Percentiles rank a stretch among this genome's conserved stretches.
Evolutionary conservation across 2,329 filamentous ascomycete genomes (phyloP).

Genomic region (Blastomyces gilchristii): DNA sequence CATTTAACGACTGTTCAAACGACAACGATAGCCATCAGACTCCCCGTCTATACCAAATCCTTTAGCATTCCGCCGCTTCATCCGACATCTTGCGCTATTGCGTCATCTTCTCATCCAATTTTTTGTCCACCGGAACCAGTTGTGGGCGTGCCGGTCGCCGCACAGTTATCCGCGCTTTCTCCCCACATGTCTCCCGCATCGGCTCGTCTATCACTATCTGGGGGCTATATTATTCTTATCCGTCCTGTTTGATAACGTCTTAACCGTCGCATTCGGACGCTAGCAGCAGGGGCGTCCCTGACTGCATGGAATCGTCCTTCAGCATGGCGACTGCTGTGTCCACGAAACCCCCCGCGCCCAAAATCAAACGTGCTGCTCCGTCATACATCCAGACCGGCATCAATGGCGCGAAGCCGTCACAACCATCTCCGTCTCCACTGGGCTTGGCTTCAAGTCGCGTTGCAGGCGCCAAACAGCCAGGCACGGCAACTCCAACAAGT

Average conservation of each 20-base stretch:
- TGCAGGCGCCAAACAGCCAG: constrained; percentile 44
- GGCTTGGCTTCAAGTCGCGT: constrained; percentile 44
- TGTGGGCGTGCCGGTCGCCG: constrained; percentile 20
- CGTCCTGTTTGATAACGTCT: constrained; percentile 10
- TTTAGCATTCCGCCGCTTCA: background rate
- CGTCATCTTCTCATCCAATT: background rate
- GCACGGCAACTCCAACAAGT: constrained; percentile 33
- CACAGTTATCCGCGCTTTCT: constrained; percentile 29
- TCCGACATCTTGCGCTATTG: background rate
- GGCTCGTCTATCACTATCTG: constrained; percentile 30
- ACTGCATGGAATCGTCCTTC: constrained; percentile 7
- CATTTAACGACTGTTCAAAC: constrained; percentile 1
- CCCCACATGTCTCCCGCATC: constrained; percentile 39
- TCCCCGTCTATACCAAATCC: background rate
- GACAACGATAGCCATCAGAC: constrained; percentile 1
- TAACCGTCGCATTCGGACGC: background rate
- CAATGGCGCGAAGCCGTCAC: constrained; percentile 50
- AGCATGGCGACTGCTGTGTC: constrained; percentile 38
- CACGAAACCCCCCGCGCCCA: constrained; percentile 39
- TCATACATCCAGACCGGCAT: constrained; percentile 51
- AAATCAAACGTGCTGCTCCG: constrained; percentile 59
- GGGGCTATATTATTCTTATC: constrained; percentile 25
- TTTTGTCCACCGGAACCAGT: constrained; percentile 1
- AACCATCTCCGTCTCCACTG: constrained; percentile 50
- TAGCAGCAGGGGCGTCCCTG: background rate